phyloP scores from a whole-genome alignment of 768 basidiomycete genomes.

The Kwoniella dendrophila region DNA sequence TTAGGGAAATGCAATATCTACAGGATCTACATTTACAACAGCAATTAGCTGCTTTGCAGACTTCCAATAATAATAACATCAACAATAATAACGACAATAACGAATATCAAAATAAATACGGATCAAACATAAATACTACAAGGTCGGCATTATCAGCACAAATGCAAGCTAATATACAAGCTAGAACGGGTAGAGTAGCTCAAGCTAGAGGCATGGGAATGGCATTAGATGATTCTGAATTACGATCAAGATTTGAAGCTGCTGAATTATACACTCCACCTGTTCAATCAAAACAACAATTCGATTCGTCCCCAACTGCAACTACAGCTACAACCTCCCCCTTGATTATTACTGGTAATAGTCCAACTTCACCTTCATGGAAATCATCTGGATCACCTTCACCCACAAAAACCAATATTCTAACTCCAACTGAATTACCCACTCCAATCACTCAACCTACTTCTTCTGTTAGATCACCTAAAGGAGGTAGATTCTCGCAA shows the following conservation, averaged over 20 bases:
- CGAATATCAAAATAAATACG: background rate
- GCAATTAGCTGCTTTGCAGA: slow-evolving; percentile 24
- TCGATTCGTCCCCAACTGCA: background rate
- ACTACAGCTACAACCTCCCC: slow-evolving; percentile 6
- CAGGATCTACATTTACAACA: slow-evolving; percentile 35
- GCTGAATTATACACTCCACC: background rate
- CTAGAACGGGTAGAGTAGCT: slow-evolving; percentile 21
- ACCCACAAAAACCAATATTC: slow-evolving; percentile 16
- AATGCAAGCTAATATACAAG: slow-evolving; percentile 21
- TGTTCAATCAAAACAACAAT: background rate
- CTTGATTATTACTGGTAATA: background rate
- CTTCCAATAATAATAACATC: slow-evolving; percentile 6
- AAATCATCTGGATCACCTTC: slow-evolving; percentile 17
- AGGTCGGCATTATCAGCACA: slow-evolving; percentile 20
- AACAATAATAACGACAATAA: slow-evolving; percentile 5
- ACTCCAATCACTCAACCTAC: slow-evolving; percentile 2
- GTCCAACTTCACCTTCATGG: slow-evolving; percentile 22
- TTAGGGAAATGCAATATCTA: slow-evolving; percentile 22
- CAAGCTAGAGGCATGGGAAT: slow-evolving; percentile 21
- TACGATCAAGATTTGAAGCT: slow-evolving; percentile 27
- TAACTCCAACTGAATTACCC: slow-evolving; percentile 3
- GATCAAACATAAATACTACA: background rate
- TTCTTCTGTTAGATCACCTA: slow-evolving; percentile 15
- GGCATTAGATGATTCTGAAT: slow-evolving; percentile 18
- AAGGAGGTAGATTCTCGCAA: slow-evolving; percentile 34